Base-by-base conservation (phyloP, 2,329 filamentous ascomycete species). In the Periglandula ipomoeae region DNA sequence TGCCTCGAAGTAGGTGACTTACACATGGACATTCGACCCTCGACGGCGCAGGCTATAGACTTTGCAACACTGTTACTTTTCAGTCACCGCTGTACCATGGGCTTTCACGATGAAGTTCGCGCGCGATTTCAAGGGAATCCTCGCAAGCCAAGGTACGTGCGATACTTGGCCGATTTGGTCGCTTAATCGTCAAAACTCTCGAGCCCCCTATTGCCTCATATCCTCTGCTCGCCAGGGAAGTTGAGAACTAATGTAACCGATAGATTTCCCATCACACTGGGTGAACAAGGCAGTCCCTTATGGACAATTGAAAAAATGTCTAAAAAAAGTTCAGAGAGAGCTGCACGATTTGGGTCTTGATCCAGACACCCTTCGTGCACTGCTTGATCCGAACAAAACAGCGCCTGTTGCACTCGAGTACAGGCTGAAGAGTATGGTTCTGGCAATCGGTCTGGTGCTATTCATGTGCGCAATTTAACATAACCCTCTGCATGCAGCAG, bases 271-370 rank as follows among this genome's bases (percentile, higher is more conserved):
- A 7, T 69, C 78, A 44, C 81, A 84, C 61, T 83, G 79, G 79
- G 70, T 89, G 44, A 75, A 84, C 40, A 82, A 81, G 24, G 88
- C 89, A 44, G 87, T 95, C 53, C 87, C 86, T 3, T 95, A 95
- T 64, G 78, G 84, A 40, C 80, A 89, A 65, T 77, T 95, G 49
- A 95, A 95, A 68, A 95, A 94, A 70, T 87, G 86, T 66, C 84
- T 95, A 61, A 91, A 90, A 62, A 84, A 83, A 61, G 83, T 94
- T 44, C 79, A 84, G 55, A 69, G 71, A 46, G 87, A 95, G 69
- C 74, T 95, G 46, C 69, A 74, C 37, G 74, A 76, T 30, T 69
- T 91, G 13, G 88, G 88, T 7, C 78, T 94, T 26, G 84, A 87
- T 54, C 78, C 79, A 4, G 75, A 83, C 9, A 89, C 84, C 2